Evolutionary conservation across 306 rosid species (phyloP).

Genomic region (Trifolium fragiferum): DNA sequence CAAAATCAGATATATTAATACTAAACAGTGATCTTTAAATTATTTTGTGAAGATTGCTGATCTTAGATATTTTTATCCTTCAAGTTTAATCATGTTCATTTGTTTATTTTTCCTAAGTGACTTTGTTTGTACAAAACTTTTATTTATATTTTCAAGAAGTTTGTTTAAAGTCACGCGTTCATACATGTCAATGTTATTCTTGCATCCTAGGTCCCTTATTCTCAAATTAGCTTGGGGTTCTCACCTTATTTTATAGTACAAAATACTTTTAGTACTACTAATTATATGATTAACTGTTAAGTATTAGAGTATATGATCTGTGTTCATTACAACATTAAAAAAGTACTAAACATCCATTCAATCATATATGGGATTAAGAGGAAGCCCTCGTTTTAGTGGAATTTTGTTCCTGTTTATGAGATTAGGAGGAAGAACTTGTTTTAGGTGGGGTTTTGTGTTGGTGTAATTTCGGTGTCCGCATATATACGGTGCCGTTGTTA

Average conservation of each 20-base stretch:
- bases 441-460: no score
- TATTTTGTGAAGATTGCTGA: slow-evolving; percentile 15
- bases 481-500: no score
- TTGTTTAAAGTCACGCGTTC: slow-evolving; percentile 32
- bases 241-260: neutral
- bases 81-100: slow-evolving; percentile 36
- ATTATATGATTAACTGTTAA: neutral
- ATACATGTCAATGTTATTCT: slow-evolving; percentile 30
- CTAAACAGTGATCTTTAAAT: slow-evolving; percentile 15
- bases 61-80: slow-evolving; percentile 1
- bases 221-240: neutral
- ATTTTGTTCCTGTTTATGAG: no score
- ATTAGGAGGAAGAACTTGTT: no score
- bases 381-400: no score
- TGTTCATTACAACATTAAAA: neutral
- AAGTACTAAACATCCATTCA: neutral
- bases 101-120: slow-evolving; percentile 34
- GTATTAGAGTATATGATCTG: neutral
- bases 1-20: neutral
- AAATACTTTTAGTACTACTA: no score
- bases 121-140: slow-evolving; percentile 36
- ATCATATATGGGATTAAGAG: neutral
- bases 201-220: slow-evolving; percentile 20
- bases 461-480: no score
- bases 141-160: slow-evolving; percentile 16